A percentile compares a stretch with the other conserved stretches of the same genome.
Conservation (phyloP, 495 filamentous ascomycete genomes). For the Paragyromitra xinjiangensis region DNA sequence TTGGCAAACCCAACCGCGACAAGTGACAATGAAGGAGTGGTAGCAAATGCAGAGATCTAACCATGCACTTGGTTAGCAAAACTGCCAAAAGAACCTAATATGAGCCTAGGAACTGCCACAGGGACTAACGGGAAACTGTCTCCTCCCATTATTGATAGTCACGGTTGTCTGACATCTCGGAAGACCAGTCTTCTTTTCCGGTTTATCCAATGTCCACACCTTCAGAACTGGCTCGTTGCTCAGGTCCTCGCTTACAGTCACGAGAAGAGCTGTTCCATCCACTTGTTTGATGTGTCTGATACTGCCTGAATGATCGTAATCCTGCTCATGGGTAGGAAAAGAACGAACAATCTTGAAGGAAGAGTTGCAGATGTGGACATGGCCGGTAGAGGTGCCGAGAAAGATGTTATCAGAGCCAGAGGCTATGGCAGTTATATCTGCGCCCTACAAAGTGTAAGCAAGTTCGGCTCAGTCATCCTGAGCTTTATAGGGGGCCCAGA, state of each 20-base stretch:
- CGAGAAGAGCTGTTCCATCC: slow-evolving; percentile 81
- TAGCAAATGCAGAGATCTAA: slow-evolving; percentile 88
- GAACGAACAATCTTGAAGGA: slow-evolving; percentile 85
- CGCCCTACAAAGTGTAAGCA: slow-evolving; percentile 61
- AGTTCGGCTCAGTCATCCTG: slow-evolving; percentile 28
- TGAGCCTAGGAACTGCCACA: background rate
- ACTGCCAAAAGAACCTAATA: background rate
- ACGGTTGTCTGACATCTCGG: slow-evolving; percentile 87
- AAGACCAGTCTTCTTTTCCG: slow-evolving; percentile 89
- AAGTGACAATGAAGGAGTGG: slow-evolving; percentile 77
- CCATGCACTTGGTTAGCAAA: slow-evolving; percentile 33
- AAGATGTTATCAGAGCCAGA: slow-evolving; percentile 92
- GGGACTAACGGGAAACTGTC: slow-evolving; percentile 81
- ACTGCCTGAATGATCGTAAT: slow-evolving; percentile 63
- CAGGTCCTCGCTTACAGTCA: slow-evolving; percentile 88
- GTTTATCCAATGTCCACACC: slow-evolving; percentile 94
- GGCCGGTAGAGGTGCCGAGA: slow-evolving; percentile 82
- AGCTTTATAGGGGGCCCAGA: slow-evolving; percentile 62
- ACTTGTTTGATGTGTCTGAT: slow-evolving; percentile 97
- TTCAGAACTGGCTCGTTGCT: slow-evolving; percentile 87
- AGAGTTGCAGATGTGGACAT: slow-evolving; percentile 83
- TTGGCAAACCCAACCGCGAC: slow-evolving; percentile 95
- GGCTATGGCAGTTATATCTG: slow-evolving; percentile 73
- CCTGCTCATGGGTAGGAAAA: slow-evolving; percentile 81
- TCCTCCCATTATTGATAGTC: slow-evolving; percentile 86